These are phyloP conservation scores for Thielaviopsis euricoi DNA, from an alignment of 2,329 filamentous ascomycete species.

Conservation along the genomic window DNA sequence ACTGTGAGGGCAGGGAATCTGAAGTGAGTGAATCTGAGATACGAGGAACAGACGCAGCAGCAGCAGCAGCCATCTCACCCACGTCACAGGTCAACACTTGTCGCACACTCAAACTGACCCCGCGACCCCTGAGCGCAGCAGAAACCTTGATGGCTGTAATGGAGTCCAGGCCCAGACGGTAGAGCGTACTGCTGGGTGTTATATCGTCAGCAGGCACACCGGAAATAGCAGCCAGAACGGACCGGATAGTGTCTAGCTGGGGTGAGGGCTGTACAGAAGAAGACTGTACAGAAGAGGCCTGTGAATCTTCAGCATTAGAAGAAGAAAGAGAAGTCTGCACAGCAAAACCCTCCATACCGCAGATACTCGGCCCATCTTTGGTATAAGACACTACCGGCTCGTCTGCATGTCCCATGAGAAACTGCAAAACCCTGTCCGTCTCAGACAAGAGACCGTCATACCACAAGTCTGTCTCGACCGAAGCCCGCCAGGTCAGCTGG, in stretches of 20 bases:
- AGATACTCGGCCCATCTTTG: neutral
- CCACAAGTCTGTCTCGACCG: conserved; percentile 44
- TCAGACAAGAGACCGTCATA: conserved; percentile 35
- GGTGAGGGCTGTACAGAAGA: neutral
- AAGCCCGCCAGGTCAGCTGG: conserved; percentile 51
- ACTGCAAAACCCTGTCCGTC: conserved; percentile 30
- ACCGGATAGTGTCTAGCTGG: conserved; percentile 22
- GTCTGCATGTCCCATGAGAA: neutral
- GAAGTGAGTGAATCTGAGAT: neutral
- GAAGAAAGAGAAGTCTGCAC: neutral
- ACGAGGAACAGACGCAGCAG: neutral
- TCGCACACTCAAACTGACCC: conserved; percentile 48
- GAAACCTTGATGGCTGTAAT: conserved; percentile 80
- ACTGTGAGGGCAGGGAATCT: no score
- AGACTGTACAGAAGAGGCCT: conserved; percentile 19
- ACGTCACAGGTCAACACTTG: conserved; percentile 57
- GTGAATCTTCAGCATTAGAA: conserved; percentile 14
- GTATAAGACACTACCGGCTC: neutral
- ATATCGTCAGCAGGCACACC: conserved; percentile 42
- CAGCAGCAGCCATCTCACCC: conserved; percentile 20
- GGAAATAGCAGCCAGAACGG: conserved; percentile 40
- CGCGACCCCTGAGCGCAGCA: conserved; percentile 47
- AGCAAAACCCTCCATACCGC: neutral
- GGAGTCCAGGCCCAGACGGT: conserved; percentile 77
- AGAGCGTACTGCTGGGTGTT: conserved; percentile 46